Conservation (phyloP, 2,329 filamentous ascomycete species). For the Tricladium varicosporioides region DNA sequence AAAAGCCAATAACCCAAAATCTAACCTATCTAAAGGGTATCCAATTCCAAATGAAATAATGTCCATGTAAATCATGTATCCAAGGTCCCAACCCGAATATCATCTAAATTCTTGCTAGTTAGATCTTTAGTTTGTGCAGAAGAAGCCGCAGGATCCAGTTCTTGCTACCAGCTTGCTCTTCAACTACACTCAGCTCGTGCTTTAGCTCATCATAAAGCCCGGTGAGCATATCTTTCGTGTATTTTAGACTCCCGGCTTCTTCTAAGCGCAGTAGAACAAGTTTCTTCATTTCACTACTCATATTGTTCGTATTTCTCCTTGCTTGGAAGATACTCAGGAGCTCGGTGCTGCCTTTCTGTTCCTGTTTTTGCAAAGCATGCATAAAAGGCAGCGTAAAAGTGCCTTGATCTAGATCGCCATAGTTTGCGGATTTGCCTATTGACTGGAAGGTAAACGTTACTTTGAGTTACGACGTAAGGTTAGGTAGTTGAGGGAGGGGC, state of each 20-base stretch:
- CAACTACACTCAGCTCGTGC: background rate
- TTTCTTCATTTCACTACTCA: background rate
- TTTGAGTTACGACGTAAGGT: too few relatives aligned
- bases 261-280: background rate
- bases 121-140: slow-evolving; percentile 1
- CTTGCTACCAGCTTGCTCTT: background rate
- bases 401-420: slow-evolving; percentile 11
- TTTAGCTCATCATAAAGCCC: slow-evolving; percentile 1
- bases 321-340: background rate
- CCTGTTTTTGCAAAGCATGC: background rate
- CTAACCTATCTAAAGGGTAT: too few relatives aligned
- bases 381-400: slow-evolving; percentile 7
- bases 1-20: too few relatives aligned
- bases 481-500: too few relatives aligned
- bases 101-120: background rate
- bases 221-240: background rate
- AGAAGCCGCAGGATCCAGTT: slow-evolving; percentile 4
- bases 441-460: background rate
- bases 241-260: slow-evolving; percentile 6
- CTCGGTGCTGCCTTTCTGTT: background rate
- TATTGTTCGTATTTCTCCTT: too few relatives aligned
- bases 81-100: background rate
- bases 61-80: too few relatives aligned
- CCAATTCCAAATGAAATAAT: too few relatives aligned
- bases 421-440: background rate